Percentiles rank a stretch among this genome's conserved stretches.
phyloP scores from a whole-genome alignment of 129 eudicot species.

The Chrysanthemum makinoi region DNA sequence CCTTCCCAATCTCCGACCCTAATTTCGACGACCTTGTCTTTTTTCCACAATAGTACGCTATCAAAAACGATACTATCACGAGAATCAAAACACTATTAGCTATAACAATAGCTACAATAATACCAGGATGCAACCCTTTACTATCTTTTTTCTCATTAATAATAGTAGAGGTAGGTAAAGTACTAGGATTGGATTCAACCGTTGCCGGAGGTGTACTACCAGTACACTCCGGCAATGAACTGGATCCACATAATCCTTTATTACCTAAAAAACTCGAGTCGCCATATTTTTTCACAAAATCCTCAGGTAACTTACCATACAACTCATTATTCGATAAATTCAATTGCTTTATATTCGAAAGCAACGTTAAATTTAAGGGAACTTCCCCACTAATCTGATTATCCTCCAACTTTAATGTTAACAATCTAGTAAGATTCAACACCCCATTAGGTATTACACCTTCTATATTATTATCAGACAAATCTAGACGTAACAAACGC shows the following conservation, averaged over 20 bases:
- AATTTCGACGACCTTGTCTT: constrained; percentile 34
- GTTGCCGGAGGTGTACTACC: constrained; percentile 32
- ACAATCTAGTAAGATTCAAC: constrained; percentile 47
- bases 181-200: constrained; percentile 79
- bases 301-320: constrained; percentile 48
- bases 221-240: constrained; percentile 57
- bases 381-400: constrained; percentile 66
- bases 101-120: constrained; percentile 54
- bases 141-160: constrained; percentile 26
- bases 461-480: constrained; percentile 68
- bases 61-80: constrained; percentile 45
- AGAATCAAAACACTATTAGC: constrained; percentile 46
- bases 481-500: constrained; percentile 74
- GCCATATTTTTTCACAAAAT: constrained; percentile 38
- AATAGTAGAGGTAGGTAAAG: constrained; percentile 42
- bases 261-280: constrained; percentile 68
- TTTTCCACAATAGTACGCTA: constrained; percentile 61
- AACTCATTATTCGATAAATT: constrained; percentile 76
- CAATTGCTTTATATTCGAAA: constrained; percentile 36
- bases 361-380: constrained; percentile 40
- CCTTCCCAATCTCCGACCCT: constrained; percentile 54
- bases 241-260: constrained; percentile 61
- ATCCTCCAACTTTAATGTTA: constrained; percentile 66
- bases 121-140: constrained; percentile 55
- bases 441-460: constrained; percentile 61